Evolutionary conservation across 2,329 filamentous ascomycete genomes (phyloP).

Genomic region (Didymella pinodella): DNA sequence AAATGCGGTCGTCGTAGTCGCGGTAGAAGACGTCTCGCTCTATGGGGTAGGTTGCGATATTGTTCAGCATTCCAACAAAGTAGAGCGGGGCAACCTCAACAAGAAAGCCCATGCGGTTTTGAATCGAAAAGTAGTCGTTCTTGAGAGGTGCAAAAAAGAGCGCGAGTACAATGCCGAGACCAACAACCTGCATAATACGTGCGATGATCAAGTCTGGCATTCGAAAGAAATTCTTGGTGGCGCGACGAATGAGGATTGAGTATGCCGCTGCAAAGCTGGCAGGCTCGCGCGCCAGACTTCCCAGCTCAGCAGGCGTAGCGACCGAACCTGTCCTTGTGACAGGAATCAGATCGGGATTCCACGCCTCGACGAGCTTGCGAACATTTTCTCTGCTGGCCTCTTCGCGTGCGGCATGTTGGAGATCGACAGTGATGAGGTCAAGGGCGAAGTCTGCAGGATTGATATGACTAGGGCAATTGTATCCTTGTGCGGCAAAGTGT

Average conservation of each 20-base stretch:
- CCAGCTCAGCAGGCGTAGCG: constrained; percentile 75
- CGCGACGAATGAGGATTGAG: constrained; percentile 72
- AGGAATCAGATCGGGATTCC: constrained; percentile 54
- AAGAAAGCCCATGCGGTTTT: constrained; percentile 76
- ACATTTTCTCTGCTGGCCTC: constrained; percentile 69
- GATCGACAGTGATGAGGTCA: constrained; percentile 77
- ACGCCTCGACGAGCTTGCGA: constrained; percentile 65
- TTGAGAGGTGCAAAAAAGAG: constrained; percentile 73
- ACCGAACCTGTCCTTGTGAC: constrained; percentile 50
- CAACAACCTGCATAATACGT: constrained; percentile 51
- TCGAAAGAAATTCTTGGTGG: constrained; percentile 66
- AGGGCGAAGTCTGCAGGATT: constrained; percentile 82
- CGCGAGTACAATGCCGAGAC: constrained; percentile 47
- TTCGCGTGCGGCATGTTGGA: constrained; percentile 71
- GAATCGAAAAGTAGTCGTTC: constrained; percentile 73
- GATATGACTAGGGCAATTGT: constrained; percentile 71
- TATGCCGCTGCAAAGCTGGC: constrained; percentile 69
- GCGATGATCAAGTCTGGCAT: constrained; percentile 49
- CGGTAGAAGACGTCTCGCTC: constrained; percentile 80
- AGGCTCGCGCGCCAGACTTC: constrained; percentile 69
- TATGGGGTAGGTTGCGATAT: constrained; percentile 75
- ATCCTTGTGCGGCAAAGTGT: constrained; percentile 68
- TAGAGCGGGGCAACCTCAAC: constrained; percentile 76
- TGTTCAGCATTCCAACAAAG: constrained; percentile 79
- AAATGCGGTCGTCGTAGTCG: constrained; percentile 77